Base-by-base conservation (phyloP, 805 yeast species). In the Teunomyces panamensis region DNA sequence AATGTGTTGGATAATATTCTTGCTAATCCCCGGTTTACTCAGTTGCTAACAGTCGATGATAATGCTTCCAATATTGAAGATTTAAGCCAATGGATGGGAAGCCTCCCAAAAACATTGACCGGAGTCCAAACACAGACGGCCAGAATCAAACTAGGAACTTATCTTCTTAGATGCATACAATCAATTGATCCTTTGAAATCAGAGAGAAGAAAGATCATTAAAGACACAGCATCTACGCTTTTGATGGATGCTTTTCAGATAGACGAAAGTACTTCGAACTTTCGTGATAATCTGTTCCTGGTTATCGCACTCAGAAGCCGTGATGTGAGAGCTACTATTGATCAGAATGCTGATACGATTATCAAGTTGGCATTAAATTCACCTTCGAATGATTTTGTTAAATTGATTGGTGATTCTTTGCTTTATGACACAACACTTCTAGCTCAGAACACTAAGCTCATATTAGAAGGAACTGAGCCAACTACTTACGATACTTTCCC, bases 1-100 rank as follows among this genome's bases (percentile, higher is more conserved):
- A 82, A 81, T 49, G 68, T 84, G 39, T 62, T 86, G 44, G 90
- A 85, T 52, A 74, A 81, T 13, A 69, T 85, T 1, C 73, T 85
- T 42, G 77, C 77, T 14, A 83, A 78, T 54, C 81, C 84, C 1
- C 64, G 70, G 42, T 81, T 73, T 54, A 56, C 68, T 0, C 26
- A 30, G 24, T 32, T 42, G 28, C 16, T 42, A 7, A 3, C 10
- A 4, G 43, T 44, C 43, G 43, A 34, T 3, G 9, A 34, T 24
- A 29, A 34, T 5, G 47, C 34, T 36, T 48, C 39, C 46, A 10
- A 32, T 13, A 20, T 48, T 16, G 42, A 44, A 16, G 83, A 81
- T 56, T 52, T 81, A 47, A 56, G 79, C 2, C 63, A 69, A n/a
- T 85, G 91, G 91, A 75, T 81, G 30, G 59, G 64, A 17, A 64